Conservation (phyloP, 2,329 filamentous ascomycete species). For the Pseudodiploospora longispora region DNA sequence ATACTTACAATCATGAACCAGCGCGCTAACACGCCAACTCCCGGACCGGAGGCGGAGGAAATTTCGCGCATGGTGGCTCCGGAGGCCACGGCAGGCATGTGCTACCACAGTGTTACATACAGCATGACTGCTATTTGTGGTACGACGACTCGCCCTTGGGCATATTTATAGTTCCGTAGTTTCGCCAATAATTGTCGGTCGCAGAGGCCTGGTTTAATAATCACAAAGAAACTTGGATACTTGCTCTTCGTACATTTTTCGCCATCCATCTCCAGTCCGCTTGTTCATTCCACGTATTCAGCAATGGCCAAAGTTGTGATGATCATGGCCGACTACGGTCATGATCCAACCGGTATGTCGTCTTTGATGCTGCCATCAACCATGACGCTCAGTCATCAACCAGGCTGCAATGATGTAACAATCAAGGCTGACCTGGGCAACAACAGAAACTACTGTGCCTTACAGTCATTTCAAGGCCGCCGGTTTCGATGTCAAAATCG, state of each 20-base stretch:
- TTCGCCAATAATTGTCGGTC: too few species aligned
- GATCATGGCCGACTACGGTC: conserved; percentile 46
- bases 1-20: too few species aligned
- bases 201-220: too few species aligned
- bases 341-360: conserved; percentile 42
- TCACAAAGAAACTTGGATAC: too few species aligned
- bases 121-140: background rate
- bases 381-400: background rate
- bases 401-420: too few species aligned
- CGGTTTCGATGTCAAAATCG: conserved; percentile 39
- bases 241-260: background rate
- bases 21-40: too few species aligned
- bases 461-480: conserved; percentile 39
- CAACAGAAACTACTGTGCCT: conserved; percentile 41
- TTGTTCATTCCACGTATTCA: background rate
- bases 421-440: background rate
- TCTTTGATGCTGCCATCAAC: background rate
- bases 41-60: too few species aligned
- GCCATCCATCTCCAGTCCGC: background rate
- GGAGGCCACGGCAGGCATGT: too few species aligned
- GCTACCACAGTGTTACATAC: too few species aligned
- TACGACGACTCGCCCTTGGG: too few species aligned
- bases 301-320: conserved; percentile 32
- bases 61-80: too few species aligned
- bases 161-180: too few species aligned